Evolutionary conservation across 2,329 filamentous ascomycete species (phyloP).

Genomic region (Ceratocystis variospora): DNA sequence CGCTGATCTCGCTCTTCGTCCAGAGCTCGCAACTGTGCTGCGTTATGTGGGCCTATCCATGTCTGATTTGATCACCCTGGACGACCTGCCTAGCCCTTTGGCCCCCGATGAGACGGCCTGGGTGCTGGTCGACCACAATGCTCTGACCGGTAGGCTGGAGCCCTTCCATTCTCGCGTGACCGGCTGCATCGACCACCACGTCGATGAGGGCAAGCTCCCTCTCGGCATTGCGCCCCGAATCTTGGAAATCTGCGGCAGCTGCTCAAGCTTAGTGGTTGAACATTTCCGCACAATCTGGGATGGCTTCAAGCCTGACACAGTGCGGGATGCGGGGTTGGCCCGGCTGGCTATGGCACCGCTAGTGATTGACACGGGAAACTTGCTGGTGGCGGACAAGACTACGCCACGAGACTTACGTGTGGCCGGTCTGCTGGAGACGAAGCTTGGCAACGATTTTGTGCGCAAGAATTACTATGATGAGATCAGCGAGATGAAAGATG

Average conservation of each 20-base stretch:
- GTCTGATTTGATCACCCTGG: conserved; percentile 50
- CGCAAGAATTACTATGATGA: conserved; percentile 43
- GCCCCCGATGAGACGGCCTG: conserved; percentile 46
- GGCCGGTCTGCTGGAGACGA: conserved; percentile 43
- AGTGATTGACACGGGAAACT: conserved; percentile 57
- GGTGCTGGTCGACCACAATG: conserved; percentile 67
- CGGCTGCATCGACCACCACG: conserved; percentile 67
- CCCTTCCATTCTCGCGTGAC: conserved; percentile 40
- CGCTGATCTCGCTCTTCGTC: conserved; percentile 54
- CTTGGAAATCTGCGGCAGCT: conserved; percentile 56
- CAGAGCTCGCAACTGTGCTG: conserved; percentile 57
- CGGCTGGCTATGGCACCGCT: conserved; percentile 56
- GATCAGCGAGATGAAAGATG: conserved; percentile 51
- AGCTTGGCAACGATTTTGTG: conserved; percentile 33
- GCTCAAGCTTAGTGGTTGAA: conserved; percentile 54
- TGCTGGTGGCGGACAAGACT: conserved; percentile 50
- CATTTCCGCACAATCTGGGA: conserved; percentile 45
- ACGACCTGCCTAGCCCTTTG: conserved; percentile 35
- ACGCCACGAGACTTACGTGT: conserved; percentile 46
- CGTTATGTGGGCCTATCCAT: conserved; percentile 43
- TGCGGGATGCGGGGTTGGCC: conserved; percentile 46
- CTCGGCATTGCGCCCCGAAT: conserved; percentile 40
- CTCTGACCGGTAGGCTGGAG: conserved; percentile 46
- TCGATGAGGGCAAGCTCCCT: conserved; percentile 48
- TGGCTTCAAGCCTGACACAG: conserved; percentile 20